Evolutionary conservation across 2,329 filamentous ascomycete genomes (phyloP).

Genomic region (Botryosphaeria agaves): DNA sequence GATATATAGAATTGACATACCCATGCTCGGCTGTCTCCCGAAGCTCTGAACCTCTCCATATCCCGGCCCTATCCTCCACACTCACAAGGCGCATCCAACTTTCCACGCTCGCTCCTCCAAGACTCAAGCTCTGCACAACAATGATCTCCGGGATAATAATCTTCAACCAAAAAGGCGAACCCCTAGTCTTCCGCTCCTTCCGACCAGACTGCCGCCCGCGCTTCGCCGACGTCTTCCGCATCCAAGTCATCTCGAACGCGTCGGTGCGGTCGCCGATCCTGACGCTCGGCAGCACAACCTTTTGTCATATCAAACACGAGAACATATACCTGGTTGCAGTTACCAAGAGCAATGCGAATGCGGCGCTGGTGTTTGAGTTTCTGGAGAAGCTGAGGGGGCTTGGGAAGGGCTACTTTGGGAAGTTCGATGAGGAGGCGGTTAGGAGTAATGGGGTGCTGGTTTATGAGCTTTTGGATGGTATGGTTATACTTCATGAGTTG

Average conservation of each 20-base stretch:
- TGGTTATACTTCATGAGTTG: slow-evolving; percentile 8
- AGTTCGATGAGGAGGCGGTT: slow-evolving; percentile 97
- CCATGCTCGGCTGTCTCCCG: too few species aligned
- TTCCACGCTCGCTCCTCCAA: too few species aligned
- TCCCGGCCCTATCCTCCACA: too few species aligned
- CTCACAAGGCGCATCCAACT: too few species aligned
- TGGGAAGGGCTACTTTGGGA: slow-evolving; percentile 92
- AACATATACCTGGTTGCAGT: slow-evolving; percentile 97
- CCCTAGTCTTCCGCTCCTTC: slow-evolving; percentile 97
- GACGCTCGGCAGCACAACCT: slow-evolving; percentile 92
- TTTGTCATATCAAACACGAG: slow-evolving; percentile 98
- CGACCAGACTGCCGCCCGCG: slow-evolving; percentile 95
- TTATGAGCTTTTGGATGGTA: slow-evolving; percentile 89
- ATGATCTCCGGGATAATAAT: slow-evolving; percentile 97
- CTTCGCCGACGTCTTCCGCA: slow-evolving; percentile 96
- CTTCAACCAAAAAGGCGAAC: slow-evolving; percentile 99
- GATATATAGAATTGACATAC: too few species aligned
- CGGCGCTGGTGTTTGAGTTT: slow-evolving; percentile 94
- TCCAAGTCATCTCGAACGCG: slow-evolving; percentile 96
- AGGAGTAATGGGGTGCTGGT: slow-evolving; percentile 99
- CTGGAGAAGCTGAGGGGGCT: slow-evolving; percentile 80
- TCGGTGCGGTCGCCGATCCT: slow-evolving; percentile 95
- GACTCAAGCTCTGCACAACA: too few species aligned
- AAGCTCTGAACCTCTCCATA: too few species aligned
- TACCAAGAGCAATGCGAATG: slow-evolving; percentile 98